phyloP scores from a whole-genome alignment of 129 eudicot species.

The Pseudognaphalium luteoalbum region DNA sequence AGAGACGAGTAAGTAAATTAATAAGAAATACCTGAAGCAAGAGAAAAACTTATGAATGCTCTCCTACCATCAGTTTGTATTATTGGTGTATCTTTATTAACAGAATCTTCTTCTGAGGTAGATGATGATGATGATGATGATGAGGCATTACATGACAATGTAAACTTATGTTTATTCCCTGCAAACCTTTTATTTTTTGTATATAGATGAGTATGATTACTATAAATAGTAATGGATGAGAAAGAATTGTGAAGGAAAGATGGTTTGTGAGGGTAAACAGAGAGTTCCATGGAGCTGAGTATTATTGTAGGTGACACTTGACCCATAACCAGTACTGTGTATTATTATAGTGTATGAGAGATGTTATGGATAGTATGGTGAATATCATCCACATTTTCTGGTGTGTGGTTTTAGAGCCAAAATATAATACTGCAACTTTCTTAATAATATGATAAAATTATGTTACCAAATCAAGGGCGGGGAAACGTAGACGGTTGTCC shows the following conservation, averaged over 20 bases:
- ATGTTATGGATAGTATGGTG: slow-evolving; percentile 24
- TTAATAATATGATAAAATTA: not conserved
- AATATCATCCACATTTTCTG: slow-evolving; percentile 39
- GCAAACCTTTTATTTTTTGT: slow-evolving; percentile 3
- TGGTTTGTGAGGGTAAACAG: slow-evolving; percentile 51
- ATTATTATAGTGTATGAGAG: not conserved
- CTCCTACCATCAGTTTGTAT: slow-evolving; percentile 56
- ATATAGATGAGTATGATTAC: not conserved
- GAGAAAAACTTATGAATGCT: slow-evolving; percentile 54
- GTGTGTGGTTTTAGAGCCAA: not conserved
- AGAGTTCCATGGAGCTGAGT: slow-evolving; percentile 69
- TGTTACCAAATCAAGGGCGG: too few relatives aligned
- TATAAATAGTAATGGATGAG: slow-evolving; percentile 26
- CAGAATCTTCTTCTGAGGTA: slow-evolving; percentile 37
- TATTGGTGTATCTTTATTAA: slow-evolving; percentile 14
- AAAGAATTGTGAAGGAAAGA: slow-evolving; percentile 27
- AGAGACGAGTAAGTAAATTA: not conserved
- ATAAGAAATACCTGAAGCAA: slow-evolving; percentile 54
- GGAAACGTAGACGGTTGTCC: too few relatives aligned
- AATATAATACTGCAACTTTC: not conserved
- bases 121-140: slow-evolving; percentile 62
- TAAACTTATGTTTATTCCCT: slow-evolving; percentile 40
- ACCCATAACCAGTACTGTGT: not conserved
- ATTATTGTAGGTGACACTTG: slow-evolving; percentile 13
- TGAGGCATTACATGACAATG: slow-evolving; percentile 51